A percentile compares a stretch with the other conserved stretches of the same genome.
Evolutionary conservation across 345 rosid species (phyloP).

Genomic region (Gossypioides kirkii): DNA sequence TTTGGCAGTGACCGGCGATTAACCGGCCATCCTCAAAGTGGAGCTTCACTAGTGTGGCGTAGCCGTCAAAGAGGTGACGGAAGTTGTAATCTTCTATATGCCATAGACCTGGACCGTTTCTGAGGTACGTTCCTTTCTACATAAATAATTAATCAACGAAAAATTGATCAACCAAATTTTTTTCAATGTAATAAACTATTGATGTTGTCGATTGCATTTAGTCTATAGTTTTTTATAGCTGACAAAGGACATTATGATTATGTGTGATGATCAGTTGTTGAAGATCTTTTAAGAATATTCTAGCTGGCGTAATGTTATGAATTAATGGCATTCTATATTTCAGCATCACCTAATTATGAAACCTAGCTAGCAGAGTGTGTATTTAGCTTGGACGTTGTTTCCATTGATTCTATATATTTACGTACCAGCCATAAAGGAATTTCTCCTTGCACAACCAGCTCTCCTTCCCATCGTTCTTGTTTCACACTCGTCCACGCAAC

Average conservation of each 20-base stretch:
- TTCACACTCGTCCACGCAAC: slow-evolving; percentile 14
- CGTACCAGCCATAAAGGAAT: slow-evolving; percentile 92
- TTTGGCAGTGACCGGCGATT: slow-evolving; percentile 69
- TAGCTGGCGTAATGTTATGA: too few species aligned
- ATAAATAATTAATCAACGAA: slow-evolving; percentile 15
- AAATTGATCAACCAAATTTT: background rate
- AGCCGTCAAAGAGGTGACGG: slow-evolving; percentile 97
- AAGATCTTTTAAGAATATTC: background rate
- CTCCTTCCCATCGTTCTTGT: slow-evolving; percentile 15
- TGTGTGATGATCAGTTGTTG: background rate
- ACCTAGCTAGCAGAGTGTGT: background rate
- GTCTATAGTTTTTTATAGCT: background rate
- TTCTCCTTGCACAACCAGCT: slow-evolving; percentile 50
- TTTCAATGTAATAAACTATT: background rate
- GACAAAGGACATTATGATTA: background rate
- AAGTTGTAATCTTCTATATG: slow-evolving; percentile 69
- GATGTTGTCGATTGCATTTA: background rate
- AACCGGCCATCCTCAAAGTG: slow-evolving; percentile 59
- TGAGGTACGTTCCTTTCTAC: slow-evolving; percentile 90
- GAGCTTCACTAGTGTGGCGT: slow-evolving; percentile 71
- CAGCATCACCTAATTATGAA: too few species aligned
- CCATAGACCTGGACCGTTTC: slow-evolving; percentile 97
- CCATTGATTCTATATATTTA: background rate
- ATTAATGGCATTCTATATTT: too few species aligned
- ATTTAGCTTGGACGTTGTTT: background rate